Base-by-base conservation (phyloP, 495 filamentous ascomycete species). In the Bombardia bombarda region DNA sequence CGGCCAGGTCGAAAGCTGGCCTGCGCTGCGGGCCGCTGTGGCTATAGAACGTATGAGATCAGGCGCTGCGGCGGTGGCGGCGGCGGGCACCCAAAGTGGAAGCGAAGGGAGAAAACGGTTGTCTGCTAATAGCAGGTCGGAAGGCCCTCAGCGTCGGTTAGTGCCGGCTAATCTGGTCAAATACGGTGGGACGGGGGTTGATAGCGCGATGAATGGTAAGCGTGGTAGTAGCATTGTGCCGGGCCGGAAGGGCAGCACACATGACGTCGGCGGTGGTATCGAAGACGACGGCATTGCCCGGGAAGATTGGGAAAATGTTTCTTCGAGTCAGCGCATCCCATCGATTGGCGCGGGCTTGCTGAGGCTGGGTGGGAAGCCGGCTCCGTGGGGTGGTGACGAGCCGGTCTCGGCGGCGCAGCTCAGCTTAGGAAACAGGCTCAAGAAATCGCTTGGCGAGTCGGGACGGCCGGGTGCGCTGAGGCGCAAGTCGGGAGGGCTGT, bases 341-440 rank as follows among this genome's bases (percentile, higher is more conserved):
- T 46, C 52, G 10, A 31, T 10, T 8, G 14, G 12, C 12, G 34
- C 17, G 9, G 10, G 18, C 9, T 17, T 17, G 1, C 10, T 23
- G 10, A 18, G 17, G 10, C 2, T 26, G 21, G 36, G 3, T 17
- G 12, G 6, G 39, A 51, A 53, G 19, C 50, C 48, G 31, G 43
- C 39, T 10, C 39, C 48, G 13, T 41, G 43, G 7, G 56, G 48
- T 9, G 64, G 49, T 8, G 61, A 60, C 34, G 60, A 60, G 31
- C 65, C 67, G 3, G 49, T 69, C 19, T 66, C 63, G 13, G 65
- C 63, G 40, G 69, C 69, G 23, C 51, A 58, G 48, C 50, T 72
- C 34, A 72, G 67, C 44, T 43, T 72, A 35, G 67, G 65, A 6
- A 68, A 66, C 37, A 57, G 65, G 58, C 47, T 72, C 31, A 63